Evolutionary conservation across 805 yeast species (phyloP).

Genomic region (Wickerhamomyces strasburgensis): DNA sequence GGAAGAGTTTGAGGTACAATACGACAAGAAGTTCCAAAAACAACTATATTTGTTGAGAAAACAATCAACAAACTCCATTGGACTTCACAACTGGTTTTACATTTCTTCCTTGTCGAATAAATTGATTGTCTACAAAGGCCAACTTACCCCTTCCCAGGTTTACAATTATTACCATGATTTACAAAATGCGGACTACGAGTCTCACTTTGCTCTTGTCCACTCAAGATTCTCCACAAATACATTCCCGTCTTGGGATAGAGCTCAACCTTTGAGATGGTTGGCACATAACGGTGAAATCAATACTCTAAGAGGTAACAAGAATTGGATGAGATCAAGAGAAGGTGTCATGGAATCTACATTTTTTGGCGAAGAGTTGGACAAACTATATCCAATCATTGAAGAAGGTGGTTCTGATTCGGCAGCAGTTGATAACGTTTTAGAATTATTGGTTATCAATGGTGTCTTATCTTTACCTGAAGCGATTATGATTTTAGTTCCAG

Average conservation of each 20-base stretch:
- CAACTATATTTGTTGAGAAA: conserved; percentile 83
- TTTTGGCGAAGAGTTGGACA: conserved; percentile 88
- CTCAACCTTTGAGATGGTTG: conserved; percentile 95
- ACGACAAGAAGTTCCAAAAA: conserved; percentile 69
- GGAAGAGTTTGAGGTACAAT: conserved; percentile 50
- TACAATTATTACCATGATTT: conserved; percentile 92
- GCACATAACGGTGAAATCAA: conserved; percentile 99
- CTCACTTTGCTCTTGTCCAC: conserved; percentile 94
- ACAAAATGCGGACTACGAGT: conserved; percentile 85
- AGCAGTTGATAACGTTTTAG: conserved; percentile 93
- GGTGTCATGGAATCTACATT: conserved; percentile 88
- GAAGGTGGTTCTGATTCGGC: conserved; percentile 99
- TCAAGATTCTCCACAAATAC: conserved; percentile 97
- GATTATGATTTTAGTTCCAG: conserved; percentile 94
- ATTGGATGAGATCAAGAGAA: conserved; percentile 99
- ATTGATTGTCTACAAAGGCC: conserved; percentile 96
- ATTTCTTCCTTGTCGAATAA: conserved; percentile 86
- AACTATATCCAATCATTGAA: conserved; percentile 90
- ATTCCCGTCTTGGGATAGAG: conserved; percentile 99
- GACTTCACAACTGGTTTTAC: conserved; percentile 95
- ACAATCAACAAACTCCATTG: conserved; percentile 85
- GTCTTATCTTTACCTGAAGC: conserved; percentile 93
- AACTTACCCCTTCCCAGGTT: conserved; percentile 93
- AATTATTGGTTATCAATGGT: conserved; percentile 86
- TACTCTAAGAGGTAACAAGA: conserved; percentile 94